A percentile compares a stretch with the other conserved stretches of the same genome.
Evolutionary conservation across 257 asterid genomes (phyloP).

Genomic region (Solanum ossicruentum): DNA sequence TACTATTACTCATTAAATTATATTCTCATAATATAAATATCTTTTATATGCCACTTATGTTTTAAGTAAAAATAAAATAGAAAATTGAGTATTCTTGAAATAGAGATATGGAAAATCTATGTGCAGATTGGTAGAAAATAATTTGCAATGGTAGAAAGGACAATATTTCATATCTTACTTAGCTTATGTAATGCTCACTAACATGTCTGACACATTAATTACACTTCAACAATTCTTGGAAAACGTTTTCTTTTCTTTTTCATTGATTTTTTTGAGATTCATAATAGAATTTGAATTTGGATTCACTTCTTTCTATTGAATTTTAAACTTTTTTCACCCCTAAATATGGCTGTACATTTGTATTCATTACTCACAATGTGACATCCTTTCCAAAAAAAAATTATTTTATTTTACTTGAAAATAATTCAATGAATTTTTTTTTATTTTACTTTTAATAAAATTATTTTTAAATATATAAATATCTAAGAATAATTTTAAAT

Average conservation of each 20-base stretch:
- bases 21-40: not conserved
- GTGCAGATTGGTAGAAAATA: not conserved
- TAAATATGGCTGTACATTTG: not conserved
- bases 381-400: no score
- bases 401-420: no score
- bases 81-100: not conserved
- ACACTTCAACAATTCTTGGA: not conserved
- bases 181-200: constrained; percentile 25
- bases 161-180: constrained; percentile 11
- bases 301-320: not conserved
- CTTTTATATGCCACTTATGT: not conserved
- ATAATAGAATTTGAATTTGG: not conserved
- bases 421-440: no score
- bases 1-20: not conserved
- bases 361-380: not conserved
- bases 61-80: not conserved
- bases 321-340: not conserved
- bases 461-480: no score
- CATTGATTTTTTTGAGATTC: not conserved
- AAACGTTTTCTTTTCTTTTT: not conserved
- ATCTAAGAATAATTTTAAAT: no score
- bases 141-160: constrained; percentile 14
- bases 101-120: not conserved
- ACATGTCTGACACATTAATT: not conserved
- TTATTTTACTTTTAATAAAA: no score